phyloP scores from a whole-genome alignment of 2,329 filamentous ascomycete genomes.

The Byssochlamys sp. region DNA sequence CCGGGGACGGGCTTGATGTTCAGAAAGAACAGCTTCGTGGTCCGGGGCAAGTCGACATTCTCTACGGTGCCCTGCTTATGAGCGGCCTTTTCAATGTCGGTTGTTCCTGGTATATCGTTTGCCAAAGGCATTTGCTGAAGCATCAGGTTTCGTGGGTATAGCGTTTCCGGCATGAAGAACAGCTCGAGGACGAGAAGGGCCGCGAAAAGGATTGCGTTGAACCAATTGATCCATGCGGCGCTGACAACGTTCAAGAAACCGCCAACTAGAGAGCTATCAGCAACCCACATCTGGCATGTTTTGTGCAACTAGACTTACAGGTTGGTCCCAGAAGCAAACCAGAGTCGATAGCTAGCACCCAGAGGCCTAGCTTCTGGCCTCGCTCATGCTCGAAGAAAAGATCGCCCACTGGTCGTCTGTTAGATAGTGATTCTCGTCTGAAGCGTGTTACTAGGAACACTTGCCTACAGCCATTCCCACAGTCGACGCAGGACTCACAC shows the following conservation, averaged over 20 bases:
- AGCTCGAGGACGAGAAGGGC: slow-evolving; percentile 41
- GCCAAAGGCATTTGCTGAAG: slow-evolving; percentile 26
- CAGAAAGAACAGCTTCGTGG: slow-evolving; percentile 36
- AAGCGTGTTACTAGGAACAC: not conserved
- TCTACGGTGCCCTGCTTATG: slow-evolving; percentile 7
- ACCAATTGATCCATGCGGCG: slow-evolving; percentile 46
- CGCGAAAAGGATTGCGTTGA: slow-evolving; percentile 46
- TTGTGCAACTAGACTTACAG: slow-evolving; percentile 20
- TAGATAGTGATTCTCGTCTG: not conserved
- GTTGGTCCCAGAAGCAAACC: slow-evolving; percentile 43
- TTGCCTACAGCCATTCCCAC: slow-evolving; percentile 44
- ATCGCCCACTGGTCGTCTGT: slow-evolving; percentile 37
- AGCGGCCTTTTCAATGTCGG: slow-evolving; percentile 21
- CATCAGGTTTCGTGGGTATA: slow-evolving; percentile 47
- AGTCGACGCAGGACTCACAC: slow-evolving; percentile 45
- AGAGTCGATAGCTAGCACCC: slow-evolving; percentile 48
- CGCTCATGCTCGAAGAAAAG: slow-evolving; percentile 50
- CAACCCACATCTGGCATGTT: slow-evolving; percentile 38
- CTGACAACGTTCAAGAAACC: slow-evolving; percentile 43
- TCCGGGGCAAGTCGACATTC: slow-evolving; percentile 22
- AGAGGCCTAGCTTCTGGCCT: slow-evolving; percentile 47
- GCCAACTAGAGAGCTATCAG: slow-evolving; percentile 32
- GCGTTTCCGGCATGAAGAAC: slow-evolving; percentile 45
- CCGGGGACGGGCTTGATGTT: slow-evolving; percentile 42
- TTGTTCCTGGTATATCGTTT: not conserved